These are phyloP conservation scores for Xerocomus spinulosus DNA, from an alignment of 768 basidiomycete genomes.

Conservation along the genomic window DNA sequence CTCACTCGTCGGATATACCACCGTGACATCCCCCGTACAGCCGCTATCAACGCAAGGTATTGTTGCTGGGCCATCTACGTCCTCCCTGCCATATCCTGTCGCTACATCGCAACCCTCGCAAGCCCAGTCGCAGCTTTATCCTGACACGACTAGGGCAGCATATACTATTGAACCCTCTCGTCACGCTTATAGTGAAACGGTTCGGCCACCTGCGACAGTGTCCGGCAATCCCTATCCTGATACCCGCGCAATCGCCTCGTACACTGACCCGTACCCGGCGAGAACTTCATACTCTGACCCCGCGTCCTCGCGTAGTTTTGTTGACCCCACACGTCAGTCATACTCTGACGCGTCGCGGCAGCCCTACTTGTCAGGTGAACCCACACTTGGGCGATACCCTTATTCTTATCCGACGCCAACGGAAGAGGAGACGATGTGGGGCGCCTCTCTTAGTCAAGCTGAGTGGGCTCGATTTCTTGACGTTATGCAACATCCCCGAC, in stretches of 20 bases:
- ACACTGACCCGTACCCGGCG: constrained; percentile 23
- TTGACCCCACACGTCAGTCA: constrained; percentile 19
- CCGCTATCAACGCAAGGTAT: constrained; percentile 18
- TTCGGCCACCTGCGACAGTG: constrained; percentile 13
- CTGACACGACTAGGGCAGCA: constrained; percentile 19
- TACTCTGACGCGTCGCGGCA: constrained; percentile 28
- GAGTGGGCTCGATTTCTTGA: constrained; percentile 71
- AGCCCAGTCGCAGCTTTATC: constrained; percentile 24
- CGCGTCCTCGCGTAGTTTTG: constrained; percentile 22
- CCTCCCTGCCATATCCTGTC: constrained; percentile 23
- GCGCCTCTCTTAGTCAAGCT: constrained; percentile 67
- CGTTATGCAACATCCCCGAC: constrained; percentile 49
- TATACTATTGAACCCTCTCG: constrained; percentile 21
- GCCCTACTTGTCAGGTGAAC: constrained; percentile 23
- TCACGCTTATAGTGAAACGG: constrained; percentile 20
- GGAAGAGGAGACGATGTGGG: constrained; percentile 69
- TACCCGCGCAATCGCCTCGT: constrained; percentile 17
- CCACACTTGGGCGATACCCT: constrained; percentile 21
- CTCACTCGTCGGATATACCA: constrained; percentile 25
- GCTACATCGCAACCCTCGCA: constrained; percentile 18
- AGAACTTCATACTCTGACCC: constrained; percentile 25
- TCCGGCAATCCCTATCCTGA: constrained; percentile 31
- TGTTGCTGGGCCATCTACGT: constrained; percentile 19
- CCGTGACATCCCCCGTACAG: constrained; percentile 18
- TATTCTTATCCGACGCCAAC: constrained; percentile 42